phyloP scores from a whole-genome alignment of 495 filamentous ascomycete genomes.

The Aspergillus coremiiformis region DNA sequence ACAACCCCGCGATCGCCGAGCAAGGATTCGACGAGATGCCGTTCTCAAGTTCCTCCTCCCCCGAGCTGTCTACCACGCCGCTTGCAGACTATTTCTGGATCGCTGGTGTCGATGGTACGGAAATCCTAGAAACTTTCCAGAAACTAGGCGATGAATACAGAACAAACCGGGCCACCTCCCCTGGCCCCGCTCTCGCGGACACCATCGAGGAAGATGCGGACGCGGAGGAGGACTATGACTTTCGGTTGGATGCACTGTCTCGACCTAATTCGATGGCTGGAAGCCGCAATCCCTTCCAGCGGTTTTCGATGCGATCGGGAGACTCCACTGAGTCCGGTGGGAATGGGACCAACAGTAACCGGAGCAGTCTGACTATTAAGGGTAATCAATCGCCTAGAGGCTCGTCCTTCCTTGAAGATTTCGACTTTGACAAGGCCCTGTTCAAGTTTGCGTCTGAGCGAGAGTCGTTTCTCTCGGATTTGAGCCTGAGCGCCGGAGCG shows the following conservation, averaged over 20 bases:
- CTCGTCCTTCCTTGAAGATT: conserved; percentile 47
- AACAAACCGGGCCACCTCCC: conserved; percentile 33
- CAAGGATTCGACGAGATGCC: conserved; percentile 17
- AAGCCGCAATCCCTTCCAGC: conserved; percentile 58
- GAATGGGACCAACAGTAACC: conserved; percentile 68
- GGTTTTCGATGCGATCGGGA: conserved; percentile 58
- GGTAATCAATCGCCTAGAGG: conserved; percentile 38
- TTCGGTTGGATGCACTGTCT: conserved; percentile 30
- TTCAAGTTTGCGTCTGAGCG: conserved; percentile 90
- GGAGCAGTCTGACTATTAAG: conserved; percentile 81
- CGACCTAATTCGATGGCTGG: conserved; percentile 52
- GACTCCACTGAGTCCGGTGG: conserved; percentile 41
- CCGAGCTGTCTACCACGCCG: conserved; percentile 56
- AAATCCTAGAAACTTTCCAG: conserved; percentile 41
- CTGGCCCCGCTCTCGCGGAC: conserved; percentile 55
- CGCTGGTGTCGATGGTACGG: conserved; percentile 72
- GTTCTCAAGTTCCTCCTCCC: conserved; percentile 23
- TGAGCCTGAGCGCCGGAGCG: conserved; percentile 82
- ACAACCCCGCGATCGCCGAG: conserved; percentile 15
- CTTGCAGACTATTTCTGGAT: conserved; percentile 99
- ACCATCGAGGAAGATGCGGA: conserved; percentile 79
- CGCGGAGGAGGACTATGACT: conserved; percentile 45
- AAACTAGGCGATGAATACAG: conserved; percentile 49
- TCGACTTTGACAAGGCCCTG: conserved; percentile 88
- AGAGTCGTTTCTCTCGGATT: conserved; percentile 87